A percentile compares a stretch with the other conserved stretches of the same genome.
phyloP scores from a whole-genome alignment of 225 moss, liverwort and hornwort genomes.

The Thuidium tamariscinum region DNA sequence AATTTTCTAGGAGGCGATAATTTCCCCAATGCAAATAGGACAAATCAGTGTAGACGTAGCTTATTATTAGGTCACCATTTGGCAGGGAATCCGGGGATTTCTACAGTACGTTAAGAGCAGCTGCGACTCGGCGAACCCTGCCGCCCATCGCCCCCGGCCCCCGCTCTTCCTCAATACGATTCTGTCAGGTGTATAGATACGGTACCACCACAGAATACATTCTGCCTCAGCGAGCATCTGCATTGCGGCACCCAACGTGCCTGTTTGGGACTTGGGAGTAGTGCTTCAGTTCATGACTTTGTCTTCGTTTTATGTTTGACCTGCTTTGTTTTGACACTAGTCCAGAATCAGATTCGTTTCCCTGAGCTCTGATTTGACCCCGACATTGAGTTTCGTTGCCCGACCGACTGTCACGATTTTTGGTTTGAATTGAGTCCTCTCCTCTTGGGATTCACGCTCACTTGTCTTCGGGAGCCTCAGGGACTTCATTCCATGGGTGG shows the following conservation, averaged over 20 bases:
- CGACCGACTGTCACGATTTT: too few species aligned
- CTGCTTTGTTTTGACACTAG: not conserved
- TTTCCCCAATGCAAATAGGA: not conserved
- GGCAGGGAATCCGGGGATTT: not conserved
- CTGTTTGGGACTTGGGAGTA: not conserved
- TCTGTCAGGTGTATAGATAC: not conserved
- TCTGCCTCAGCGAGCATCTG: not conserved
- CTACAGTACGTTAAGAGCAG: not conserved
- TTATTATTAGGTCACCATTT: not conserved
- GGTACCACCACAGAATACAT: not conserved
- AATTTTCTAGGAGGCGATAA: not conserved
- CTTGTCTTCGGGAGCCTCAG: not conserved
- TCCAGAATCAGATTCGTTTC: not conserved
- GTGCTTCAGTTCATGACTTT: not conserved
- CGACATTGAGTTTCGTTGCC: not conserved
- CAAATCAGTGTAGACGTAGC: not conserved
- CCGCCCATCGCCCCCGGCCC: not conserved
- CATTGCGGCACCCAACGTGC: not conserved
- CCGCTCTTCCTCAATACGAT: not conserved
- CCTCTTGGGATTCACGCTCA: not conserved
- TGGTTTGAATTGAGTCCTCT: not conserved
- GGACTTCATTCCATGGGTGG: too few species aligned
- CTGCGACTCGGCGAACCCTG: not conserved
- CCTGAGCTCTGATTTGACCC: not conserved
- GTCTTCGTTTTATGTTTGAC: not conserved